Percentiles rank a stretch among this genome's conserved stretches.
These are phyloP conservation scores for Hibiscus mutabilis DNA, from an alignment of 345 rosid genomes.

Conservation along the genomic window DNA sequence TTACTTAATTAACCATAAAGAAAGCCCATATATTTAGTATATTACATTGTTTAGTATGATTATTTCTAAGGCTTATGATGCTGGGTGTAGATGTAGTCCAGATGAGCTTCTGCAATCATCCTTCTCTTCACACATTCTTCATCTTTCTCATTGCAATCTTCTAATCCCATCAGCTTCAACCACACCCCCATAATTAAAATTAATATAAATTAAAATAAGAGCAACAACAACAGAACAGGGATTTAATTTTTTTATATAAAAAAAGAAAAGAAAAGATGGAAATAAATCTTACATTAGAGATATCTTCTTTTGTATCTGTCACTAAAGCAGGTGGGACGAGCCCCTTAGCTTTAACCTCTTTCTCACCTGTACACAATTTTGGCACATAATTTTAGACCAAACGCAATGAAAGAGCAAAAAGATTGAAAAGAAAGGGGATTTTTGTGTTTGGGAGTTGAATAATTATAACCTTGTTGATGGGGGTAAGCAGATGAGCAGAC, in stretches of 20 bases:
- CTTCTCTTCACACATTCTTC: slow-evolving; percentile 62
- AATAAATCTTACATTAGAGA: slow-evolving; percentile 18
- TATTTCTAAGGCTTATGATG: slow-evolving; percentile 34
- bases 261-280: not conserved
- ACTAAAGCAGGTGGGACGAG: not conserved
- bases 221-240: not conserved
- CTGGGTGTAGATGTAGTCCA: slow-evolving; percentile 84
- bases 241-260: no score
- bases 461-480: slow-evolving; percentile 18
- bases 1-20: not conserved
- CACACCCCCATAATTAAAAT: not conserved
- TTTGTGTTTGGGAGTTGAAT: no score
- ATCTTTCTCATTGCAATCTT: slow-evolving; percentile 40
- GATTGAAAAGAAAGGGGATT: not conserved
- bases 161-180: slow-evolving; percentile 51
- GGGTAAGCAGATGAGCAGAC: slow-evolving; percentile 23
- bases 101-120: slow-evolving; percentile 71
- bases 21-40: no score
- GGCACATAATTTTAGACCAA: not conserved
- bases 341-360: slow-evolving; percentile 6
- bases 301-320: slow-evolving; percentile 13
- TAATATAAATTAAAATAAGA: not conserved
- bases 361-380: slow-evolving; percentile 8
- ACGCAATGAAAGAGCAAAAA: not conserved
- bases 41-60: not conserved